A percentile compares a stretch with the other conserved stretches of the same genome.
These are phyloP conservation scores for Hypoxylon cercidicola DNA, from an alignment of 495 filamentous ascomycete species.

Conservation along the genomic window DNA sequence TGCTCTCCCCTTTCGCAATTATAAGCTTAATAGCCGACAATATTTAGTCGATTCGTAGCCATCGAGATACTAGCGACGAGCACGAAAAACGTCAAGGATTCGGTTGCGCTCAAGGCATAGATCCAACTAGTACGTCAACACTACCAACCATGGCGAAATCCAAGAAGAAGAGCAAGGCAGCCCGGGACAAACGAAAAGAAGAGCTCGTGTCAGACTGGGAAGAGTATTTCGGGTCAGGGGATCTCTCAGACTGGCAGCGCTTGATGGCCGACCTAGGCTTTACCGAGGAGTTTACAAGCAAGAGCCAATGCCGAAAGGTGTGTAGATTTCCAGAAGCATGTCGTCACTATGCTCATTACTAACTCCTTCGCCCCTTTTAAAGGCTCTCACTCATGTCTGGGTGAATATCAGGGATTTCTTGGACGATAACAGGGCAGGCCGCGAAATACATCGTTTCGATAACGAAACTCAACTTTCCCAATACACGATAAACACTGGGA, in stretches of 20 bases:
- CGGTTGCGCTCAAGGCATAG: not conserved
- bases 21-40: not conserved
- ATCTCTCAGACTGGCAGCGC: constrained; percentile 48
- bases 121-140: not conserved
- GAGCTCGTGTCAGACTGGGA: constrained; percentile 36
- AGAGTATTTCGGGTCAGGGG: constrained; percentile 46
- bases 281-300: constrained; percentile 39
- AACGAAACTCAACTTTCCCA: constrained; percentile 29
- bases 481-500: constrained; percentile 35
- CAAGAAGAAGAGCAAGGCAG: constrained; percentile 6
- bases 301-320: constrained; percentile 52
- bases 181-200: not conserved
- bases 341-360: not conserved
- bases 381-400: constrained; percentile 46
- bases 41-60: no score
- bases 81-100: not conserved
- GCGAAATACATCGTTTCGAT: constrained; percentile 32
- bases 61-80: not conserved
- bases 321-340: not conserved
- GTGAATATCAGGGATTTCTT: constrained; percentile 56
- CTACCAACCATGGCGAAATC: constrained; percentile 5
- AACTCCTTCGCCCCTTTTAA: not conserved
- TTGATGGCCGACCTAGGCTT: constrained; percentile 51
- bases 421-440: constrained; percentile 31
- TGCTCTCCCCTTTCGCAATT: not conserved